Percentiles rank a stretch among this genome's conserved stretches.
Conservation (phyloP, 805 yeast genomes). For the Wickerhamiella siamensis region DNA sequence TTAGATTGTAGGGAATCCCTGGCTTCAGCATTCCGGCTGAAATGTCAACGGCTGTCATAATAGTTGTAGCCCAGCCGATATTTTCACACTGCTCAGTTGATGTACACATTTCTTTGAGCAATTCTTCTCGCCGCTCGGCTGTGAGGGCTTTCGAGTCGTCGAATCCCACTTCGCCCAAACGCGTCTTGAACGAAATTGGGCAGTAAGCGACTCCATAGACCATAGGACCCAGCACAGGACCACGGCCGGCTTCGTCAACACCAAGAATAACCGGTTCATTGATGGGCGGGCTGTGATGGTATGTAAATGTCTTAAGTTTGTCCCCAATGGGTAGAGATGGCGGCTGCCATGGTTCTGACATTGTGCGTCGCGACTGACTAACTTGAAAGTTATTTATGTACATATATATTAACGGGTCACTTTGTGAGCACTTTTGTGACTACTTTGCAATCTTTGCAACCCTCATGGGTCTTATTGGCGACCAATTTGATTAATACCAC, state of each 20-base stretch:
- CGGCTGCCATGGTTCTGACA: conserved; percentile 10
- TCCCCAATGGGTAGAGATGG: conserved; percentile 16
- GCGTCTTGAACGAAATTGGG: conserved; percentile 34
- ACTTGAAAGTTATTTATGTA: neutral
- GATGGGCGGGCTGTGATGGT: conserved; percentile 12
- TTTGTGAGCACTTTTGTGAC: neutral
- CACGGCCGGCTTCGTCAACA: conserved; percentile 97
- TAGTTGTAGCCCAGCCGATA: conserved; percentile 79
- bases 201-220: conserved; percentile 86
- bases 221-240: conserved; percentile 97
- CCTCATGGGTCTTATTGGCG: too few relatives aligned
- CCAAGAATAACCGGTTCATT: conserved; percentile 41
- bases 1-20: conserved; percentile 54
- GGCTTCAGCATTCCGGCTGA: conserved; percentile 75
- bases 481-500: conserved; percentile 54
- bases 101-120: conserved; percentile 46
- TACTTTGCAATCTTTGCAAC: too few relatives aligned
- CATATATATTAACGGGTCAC: neutral
- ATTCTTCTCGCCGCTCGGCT: conserved; percentile 47
- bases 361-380: neutral
- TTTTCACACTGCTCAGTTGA: conserved; percentile 33
- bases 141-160: conserved; percentile 86
- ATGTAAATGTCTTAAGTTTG: conserved; percentile 15
- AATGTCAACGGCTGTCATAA: conserved; percentile 77
- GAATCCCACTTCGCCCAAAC: conserved; percentile 55